A percentile compares a stretch with the other conserved stretches of the same genome.
Conservation (phyloP, 2,329 filamentous ascomycete genomes). For the Zarea fungicola region DNA sequence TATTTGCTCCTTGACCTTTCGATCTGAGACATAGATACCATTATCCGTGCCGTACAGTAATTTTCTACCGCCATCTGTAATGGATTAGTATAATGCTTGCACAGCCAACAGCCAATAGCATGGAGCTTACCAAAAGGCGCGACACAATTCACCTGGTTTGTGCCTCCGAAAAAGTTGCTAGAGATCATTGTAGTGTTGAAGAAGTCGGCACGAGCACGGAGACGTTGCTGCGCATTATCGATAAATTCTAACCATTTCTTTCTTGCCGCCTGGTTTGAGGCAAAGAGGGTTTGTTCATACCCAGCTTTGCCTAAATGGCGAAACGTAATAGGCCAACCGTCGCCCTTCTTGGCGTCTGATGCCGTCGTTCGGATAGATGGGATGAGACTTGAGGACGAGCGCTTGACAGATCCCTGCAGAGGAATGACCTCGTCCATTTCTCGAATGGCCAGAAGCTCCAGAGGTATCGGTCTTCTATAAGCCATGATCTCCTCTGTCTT, state of each 20-base stretch:
- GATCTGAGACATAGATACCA: constrained; percentile 87
- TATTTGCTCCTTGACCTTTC: constrained; percentile 76
- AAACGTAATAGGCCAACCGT: constrained; percentile 94
- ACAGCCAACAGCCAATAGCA: background rate
- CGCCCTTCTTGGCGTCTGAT: constrained; percentile 54
- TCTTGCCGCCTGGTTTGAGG: constrained; percentile 75
- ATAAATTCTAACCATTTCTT: constrained; percentile 98
- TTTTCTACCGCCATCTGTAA: constrained; percentile 83
- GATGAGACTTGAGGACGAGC: constrained; percentile 81
- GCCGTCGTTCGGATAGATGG: constrained; percentile 45
- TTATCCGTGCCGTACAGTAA: constrained; percentile 91
- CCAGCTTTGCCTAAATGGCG: constrained; percentile 92
- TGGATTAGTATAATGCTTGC: constrained; percentile 18
- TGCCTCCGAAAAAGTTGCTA: constrained; percentile 52
- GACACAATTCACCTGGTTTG: constrained; percentile 89
- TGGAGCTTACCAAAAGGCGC: constrained; percentile 72
- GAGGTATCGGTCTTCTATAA: constrained; percentile 86
- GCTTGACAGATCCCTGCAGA: constrained; percentile 70
- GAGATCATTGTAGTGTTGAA: constrained; percentile 68
- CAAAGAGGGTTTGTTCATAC: constrained; percentile 87
- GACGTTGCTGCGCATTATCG: constrained; percentile 78
- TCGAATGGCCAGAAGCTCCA: constrained; percentile 86
- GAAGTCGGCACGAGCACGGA: constrained; percentile 84
- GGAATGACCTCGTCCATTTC: constrained; percentile 98
- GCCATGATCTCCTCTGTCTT: constrained; percentile 94